Conservation (phyloP, 1,284 basidiomycete species). For the Mycocalia duriaeana region DNA sequence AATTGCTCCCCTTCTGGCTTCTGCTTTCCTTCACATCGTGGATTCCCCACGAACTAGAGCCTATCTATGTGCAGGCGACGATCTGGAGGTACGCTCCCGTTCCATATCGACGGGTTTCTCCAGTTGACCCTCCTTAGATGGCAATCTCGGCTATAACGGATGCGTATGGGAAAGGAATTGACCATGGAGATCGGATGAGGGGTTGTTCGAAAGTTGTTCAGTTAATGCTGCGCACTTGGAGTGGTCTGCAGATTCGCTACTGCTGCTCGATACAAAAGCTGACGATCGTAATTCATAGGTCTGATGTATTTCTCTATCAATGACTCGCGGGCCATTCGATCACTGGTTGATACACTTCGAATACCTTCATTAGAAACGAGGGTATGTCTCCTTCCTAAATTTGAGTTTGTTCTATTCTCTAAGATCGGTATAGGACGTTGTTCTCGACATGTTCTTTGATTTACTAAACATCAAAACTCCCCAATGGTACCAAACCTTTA, state of each 20-base stretch:
- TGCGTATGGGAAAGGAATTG: slow-evolving; percentile 78
- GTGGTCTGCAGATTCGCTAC: slow-evolving; percentile 53
- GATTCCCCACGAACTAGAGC: slow-evolving; percentile 83
- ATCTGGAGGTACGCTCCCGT: slow-evolving; percentile 73
- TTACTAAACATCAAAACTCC: slow-evolving; percentile 88
- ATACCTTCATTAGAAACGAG: slow-evolving; percentile 86
- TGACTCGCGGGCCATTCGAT: slow-evolving; percentile 79
- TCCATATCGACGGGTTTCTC: neutral
- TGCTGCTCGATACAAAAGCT: neutral
- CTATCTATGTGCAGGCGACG: slow-evolving; percentile 78
- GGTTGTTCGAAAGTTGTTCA: slow-evolving; percentile 76
- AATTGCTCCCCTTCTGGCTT: slow-evolving; percentile 79
- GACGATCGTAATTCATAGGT: slow-evolving; percentile 35
- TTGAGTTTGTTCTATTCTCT: neutral
- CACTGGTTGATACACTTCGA: slow-evolving; percentile 80
- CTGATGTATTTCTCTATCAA: slow-evolving; percentile 94
- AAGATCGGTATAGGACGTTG: slow-evolving; percentile 61
- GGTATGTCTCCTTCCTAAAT: slow-evolving; percentile 38
- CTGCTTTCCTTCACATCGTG: slow-evolving; percentile 79
- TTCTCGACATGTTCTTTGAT: slow-evolving; percentile 92
- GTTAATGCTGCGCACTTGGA: slow-evolving; percentile 88
- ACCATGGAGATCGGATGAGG: slow-evolving; percentile 75
- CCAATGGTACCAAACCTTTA: slow-evolving; percentile 87
- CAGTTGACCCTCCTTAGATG: slow-evolving; percentile 44
- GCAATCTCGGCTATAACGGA: slow-evolving; percentile 86